Conservation (phyloP, 176 grass and related monocot species). For the Rhipidocladum racemiflorum region DNA sequence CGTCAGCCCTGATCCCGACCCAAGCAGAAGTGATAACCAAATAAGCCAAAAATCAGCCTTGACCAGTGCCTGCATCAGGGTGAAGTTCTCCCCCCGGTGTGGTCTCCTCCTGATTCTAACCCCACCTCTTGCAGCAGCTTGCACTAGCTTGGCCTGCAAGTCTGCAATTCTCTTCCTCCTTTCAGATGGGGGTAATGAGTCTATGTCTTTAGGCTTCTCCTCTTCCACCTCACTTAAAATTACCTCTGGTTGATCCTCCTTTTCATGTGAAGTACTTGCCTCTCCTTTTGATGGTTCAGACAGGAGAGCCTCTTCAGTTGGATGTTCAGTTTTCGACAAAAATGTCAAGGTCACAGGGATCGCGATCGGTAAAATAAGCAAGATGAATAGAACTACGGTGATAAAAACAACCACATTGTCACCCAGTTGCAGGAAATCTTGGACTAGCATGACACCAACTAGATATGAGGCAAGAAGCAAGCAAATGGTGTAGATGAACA, state of each 20-base stretch:
- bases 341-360: constrained; percentile 70
- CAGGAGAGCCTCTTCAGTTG: constrained; percentile 60
- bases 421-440: constrained; percentile 64
- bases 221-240: constrained; percentile 81
- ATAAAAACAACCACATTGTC: constrained; percentile 36
- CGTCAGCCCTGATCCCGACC: constrained; percentile 79
- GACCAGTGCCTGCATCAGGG: constrained; percentile 70
- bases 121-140: constrained; percentile 64
- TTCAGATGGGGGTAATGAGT: constrained; percentile 58
- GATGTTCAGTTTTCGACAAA: constrained; percentile 49
- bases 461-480: constrained; percentile 88
- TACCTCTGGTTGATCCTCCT: constrained; percentile 52
- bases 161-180: constrained; percentile 67
- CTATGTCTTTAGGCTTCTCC: constrained; percentile 58
- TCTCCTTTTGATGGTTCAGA: constrained; percentile 49
- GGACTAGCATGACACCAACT: constrained; percentile 79
- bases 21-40: constrained; percentile 73
- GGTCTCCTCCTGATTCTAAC: constrained; percentile 74
- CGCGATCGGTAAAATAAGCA: constrained; percentile 50
- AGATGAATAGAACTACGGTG: constrained; percentile 61
- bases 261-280: constrained; percentile 51
- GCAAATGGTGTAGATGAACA: constrained; percentile 77
- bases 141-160: constrained; percentile 58
- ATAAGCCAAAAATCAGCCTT: constrained; percentile 98
- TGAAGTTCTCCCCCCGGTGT: constrained; percentile 82